Evolutionary conservation across 805 yeast species (phyloP), one percentile per base, ranked within the genome.

Genomic region (Kazachstania bromeliacearum): DNA sequence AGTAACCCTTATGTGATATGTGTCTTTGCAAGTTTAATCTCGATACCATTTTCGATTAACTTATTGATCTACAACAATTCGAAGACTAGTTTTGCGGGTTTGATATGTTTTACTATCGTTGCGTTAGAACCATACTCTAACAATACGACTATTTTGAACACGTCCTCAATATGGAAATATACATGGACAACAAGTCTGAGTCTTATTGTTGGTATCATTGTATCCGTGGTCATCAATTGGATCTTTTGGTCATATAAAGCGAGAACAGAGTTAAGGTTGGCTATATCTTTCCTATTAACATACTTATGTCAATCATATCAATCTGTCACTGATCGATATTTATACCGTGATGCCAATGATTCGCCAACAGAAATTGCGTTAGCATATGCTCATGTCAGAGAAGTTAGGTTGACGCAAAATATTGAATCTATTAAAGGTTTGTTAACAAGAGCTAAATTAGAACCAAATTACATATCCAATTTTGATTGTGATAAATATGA

Each of bases 171-270:
- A 16, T 63, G 66, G 59, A 56, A 59, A 35, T 42, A 50, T 29
- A 54, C 67, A 1, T 68, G 73, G 73, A 51, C 58, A 0, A 57
- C 65, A 0, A 58, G 67, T 5, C 28, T 66, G 2, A 54, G 67
- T 4, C 44, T 68, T 1, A 40, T 67, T 9, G 55, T 69, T n/a
- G 67, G 71, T 10, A 43, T 67, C 9, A 17, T 56, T 7, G 39
- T 60, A 0, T 51, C 73, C 0, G 53, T 66, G 18, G 44, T 63
- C 2, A 48, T 64, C 5, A 67, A 64, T 37, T 68, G 73, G 71
- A 31, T 67, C 0, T 45, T 69, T 10, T 70, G 75, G 73, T 70
- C 75, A 1, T 68, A 67, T 45, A 57, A 57, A 16, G 69, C 74
- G 3, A 60, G 66, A 28, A 55, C 53, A 7, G 72, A 68, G 36